phyloP scores from a whole-genome alignment of 768 basidiomycete species.

The Kwoniella botswanensis region DNA sequence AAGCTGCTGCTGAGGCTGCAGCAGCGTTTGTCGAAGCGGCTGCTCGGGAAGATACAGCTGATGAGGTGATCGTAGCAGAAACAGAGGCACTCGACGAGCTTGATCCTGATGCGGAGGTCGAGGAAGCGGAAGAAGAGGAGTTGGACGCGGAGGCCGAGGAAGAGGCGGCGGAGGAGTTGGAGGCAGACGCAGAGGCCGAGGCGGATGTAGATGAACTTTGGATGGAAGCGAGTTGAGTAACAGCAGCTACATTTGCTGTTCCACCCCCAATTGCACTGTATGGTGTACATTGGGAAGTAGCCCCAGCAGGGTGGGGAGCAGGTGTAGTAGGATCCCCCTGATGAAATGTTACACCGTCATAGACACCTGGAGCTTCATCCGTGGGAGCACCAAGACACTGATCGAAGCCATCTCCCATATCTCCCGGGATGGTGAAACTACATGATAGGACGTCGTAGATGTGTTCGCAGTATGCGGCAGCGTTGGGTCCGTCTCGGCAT shows the following conservation, averaged over 20 bases:
- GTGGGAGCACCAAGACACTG: conserved; percentile 47
- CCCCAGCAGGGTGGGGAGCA: conserved; percentile 61
- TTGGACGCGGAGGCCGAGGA: conserved; percentile 9
- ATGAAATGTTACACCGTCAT: conserved; percentile 59
- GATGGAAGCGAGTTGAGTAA: conserved; percentile 14
- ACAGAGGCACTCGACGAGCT: conserved; percentile 1
- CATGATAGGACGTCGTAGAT: conserved; percentile 58
- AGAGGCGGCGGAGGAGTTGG: conserved; percentile 20
- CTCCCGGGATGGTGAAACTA: conserved; percentile 51
- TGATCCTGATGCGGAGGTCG: conserved; percentile 5
- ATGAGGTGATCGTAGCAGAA: conserved; percentile 8
- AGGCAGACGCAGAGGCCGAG: conserved; percentile 15
- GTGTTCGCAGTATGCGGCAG: conserved; percentile 60
- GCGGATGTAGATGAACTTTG: conserved; percentile 12
- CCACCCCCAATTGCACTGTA: conserved; percentile 63
- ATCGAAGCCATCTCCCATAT: conserved; percentile 40
- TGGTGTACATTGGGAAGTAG: conserved; percentile 68
- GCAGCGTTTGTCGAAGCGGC: background rate
- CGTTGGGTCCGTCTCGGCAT: conserved; percentile 54
- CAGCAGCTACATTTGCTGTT: conserved; percentile 31
- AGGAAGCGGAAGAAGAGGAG: conserved; percentile 15
- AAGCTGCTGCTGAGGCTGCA: background rate
- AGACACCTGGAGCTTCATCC: conserved; percentile 57
- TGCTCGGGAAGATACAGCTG: background rate
- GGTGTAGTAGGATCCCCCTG: conserved; percentile 61